Evolutionary conservation across 371 early-diverging fungal genomes (phyloP).

Genomic region (Apophysomyces ossiformis): DNA sequence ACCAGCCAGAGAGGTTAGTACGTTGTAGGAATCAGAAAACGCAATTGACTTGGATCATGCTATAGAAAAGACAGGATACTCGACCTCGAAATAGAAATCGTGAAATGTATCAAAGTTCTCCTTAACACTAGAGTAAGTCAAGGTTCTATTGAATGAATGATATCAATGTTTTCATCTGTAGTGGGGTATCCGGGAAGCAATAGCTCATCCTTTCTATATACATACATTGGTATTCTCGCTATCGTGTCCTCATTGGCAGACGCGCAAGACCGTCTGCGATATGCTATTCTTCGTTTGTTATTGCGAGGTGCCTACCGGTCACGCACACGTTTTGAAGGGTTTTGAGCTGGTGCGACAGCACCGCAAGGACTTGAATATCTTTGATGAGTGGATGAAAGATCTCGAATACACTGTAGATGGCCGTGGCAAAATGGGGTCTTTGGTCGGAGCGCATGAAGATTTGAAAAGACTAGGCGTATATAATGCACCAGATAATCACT

Average conservation of each 20-base stretch:
- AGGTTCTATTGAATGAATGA: neutral
- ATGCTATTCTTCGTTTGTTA: conserved; percentile 74
- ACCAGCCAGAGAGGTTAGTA: conserved; percentile 40
- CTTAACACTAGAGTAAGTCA: conserved; percentile 59
- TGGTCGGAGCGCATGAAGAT: conserved; percentile 72
- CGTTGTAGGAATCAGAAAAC: conserved; percentile 60
- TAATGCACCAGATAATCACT: conserved; percentile 64
- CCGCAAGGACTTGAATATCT: conserved; percentile 55
- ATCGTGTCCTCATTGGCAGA: conserved; percentile 70
- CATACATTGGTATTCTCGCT: conserved; percentile 69
- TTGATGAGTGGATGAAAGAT: conserved; percentile 75
- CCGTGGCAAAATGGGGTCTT: conserved; percentile 73
- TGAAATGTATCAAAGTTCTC: conserved; percentile 72
- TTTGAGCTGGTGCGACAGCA: conserved; percentile 51
- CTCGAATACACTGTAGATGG: conserved; percentile 73
- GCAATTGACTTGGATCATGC: conserved; percentile 31
- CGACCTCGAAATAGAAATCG: conserved; percentile 72
- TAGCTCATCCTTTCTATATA: conserved; percentile 61
- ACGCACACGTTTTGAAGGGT: conserved; percentile 61
- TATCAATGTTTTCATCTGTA: conserved; percentile 20
- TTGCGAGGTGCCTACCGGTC: conserved; percentile 70
- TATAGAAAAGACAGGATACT: conserved; percentile 58
- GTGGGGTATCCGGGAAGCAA: conserved; percentile 75
- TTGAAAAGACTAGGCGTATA: conserved; percentile 58
- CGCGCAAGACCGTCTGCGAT: conserved; percentile 71